A percentile compares a stretch with the other conserved stretches of the same genome.
phyloP scores from a whole-genome alignment of 345 rosid genomes.

The Gossypium ekmanianum region DNA sequence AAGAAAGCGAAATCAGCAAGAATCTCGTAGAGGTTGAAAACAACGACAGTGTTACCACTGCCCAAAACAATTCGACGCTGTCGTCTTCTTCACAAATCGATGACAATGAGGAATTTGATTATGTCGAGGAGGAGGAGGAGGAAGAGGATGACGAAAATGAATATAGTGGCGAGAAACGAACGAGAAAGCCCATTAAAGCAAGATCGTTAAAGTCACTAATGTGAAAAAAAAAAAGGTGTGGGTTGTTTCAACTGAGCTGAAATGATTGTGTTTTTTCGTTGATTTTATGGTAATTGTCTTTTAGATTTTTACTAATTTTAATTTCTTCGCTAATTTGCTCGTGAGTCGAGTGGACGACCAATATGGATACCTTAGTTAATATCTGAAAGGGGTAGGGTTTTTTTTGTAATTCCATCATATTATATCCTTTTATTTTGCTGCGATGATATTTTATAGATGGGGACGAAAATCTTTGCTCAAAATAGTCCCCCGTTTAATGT shows the following conservation, averaged over 20 bases:
- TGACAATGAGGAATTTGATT: constrained; percentile 31
- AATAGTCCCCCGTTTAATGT: no score
- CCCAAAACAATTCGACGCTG: constrained; percentile 19
- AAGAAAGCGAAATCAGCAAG: not conserved
- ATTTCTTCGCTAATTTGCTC: not conserved
- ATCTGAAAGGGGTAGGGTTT: not conserved
- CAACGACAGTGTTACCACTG: not conserved
- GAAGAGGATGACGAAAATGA: constrained; percentile 8
- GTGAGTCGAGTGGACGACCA: constrained; percentile 24
- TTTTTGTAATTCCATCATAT: not conserved
- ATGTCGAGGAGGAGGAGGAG: constrained; percentile 40
- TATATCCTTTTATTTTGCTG: not conserved
- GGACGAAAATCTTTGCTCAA: not conserved
- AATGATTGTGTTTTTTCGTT: not conserved
- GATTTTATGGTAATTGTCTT: not conserved
- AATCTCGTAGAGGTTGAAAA: constrained; percentile 6
- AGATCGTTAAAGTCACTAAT: constrained; percentile 92
- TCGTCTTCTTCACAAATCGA: constrained; percentile 26
- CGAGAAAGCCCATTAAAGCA: constrained; percentile 80
- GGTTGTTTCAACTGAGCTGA: constrained; percentile 1
- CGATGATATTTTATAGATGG: not conserved
- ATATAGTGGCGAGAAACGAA: constrained; percentile 46
- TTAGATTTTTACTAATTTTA: not conserved
- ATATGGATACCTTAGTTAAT: constrained; percentile 19
- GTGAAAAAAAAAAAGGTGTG: constrained; percentile 28